Base-by-base conservation (phyloP, 1,284 basidiomycete genomes). In the Tilletiopsis washingtonensis region DNA sequence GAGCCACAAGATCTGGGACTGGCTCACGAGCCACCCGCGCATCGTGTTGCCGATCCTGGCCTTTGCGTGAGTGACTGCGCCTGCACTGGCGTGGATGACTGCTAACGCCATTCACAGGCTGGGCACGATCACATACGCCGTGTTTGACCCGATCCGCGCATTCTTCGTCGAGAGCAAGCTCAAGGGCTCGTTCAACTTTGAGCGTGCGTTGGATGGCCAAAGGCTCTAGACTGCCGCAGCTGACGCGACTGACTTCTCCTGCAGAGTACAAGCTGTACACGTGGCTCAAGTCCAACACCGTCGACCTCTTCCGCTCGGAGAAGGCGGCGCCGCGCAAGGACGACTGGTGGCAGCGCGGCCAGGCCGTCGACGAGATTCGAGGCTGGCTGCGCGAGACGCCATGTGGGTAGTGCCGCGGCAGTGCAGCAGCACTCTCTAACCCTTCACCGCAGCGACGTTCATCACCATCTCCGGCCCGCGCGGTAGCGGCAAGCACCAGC, bases 141-240 rank as follows among this genome's bases (percentile, higher is more conserved):
- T 94, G 57, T 94, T 94, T 67, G 90, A 96, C 69, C 91, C 91
- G 1, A 81, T 98, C 27, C 83, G 93, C 40, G 80, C 83, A 3
- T 79, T 91, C 56, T 88, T 85, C 77, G 81, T 97, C 0, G 80
- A 89, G 76, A 82, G 81, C 20, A 86, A 90, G 64, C 78, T 96
- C 63, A 78, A 85, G 48, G 81, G 87, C 43, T 86, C 86, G 77
- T 91, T 94, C 67, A 82, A 91, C 67, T 80, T 49, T 26, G 23
- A 47, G n/a, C n/a, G n/a, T n/a, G n/a, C n/a, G n/a, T n/a, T n/a
- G n/a, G n/a, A n/a, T n/a, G n/a, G n/a, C n/a, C n/a, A n/a, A n/a
- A n/a, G n/a, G n/a, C n/a, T n/a, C n/a, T n/a, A n/a, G n/a, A n/a
- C n/a, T n/a, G n/a, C n/a, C n/a, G n/a, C n/a, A n/a, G n/a, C n/a